Conservation (phyloP, 495 filamentous ascomycete species). For the Xylaria bambusicola region DNA sequence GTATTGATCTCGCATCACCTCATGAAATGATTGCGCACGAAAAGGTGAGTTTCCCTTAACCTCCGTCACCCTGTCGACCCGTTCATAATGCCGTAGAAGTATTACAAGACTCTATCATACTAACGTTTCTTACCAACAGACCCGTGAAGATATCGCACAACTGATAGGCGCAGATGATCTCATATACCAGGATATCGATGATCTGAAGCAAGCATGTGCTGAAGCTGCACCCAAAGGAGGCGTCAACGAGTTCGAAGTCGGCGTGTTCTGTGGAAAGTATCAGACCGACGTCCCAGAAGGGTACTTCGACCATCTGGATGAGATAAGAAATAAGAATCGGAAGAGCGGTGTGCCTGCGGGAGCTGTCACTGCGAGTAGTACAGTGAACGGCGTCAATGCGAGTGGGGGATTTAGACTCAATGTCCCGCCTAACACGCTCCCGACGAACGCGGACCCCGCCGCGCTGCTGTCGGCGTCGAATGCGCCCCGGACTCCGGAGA, state of each 20-base stretch:
- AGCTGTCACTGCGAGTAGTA: constrained; percentile 19
- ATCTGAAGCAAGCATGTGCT: constrained; percentile 78
- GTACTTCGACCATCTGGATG: constrained; percentile 86
- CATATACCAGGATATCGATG: constrained; percentile 85
- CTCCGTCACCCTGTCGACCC: too few species aligned
- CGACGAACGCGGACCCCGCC: not conserved
- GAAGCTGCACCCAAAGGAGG: constrained; percentile 61
- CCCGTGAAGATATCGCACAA: constrained; percentile 63
- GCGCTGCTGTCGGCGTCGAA: not conserved
- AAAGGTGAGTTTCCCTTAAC: constrained; percentile 47
- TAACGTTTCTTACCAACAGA: not conserved
- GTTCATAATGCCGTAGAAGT: too few species aligned
- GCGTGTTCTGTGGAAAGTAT: constrained; percentile 93
- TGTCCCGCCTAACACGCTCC: not conserved
- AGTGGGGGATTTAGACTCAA: not conserved
- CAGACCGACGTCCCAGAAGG: constrained; percentile 77
- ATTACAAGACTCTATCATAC: too few species aligned
- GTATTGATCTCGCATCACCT: constrained; percentile 86
- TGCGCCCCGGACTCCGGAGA: not conserved
- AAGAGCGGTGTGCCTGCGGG: constrained; percentile 2
- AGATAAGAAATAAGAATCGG: constrained; percentile 64
- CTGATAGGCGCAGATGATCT: constrained; percentile 90
- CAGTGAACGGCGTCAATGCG: constrained; percentile 18
- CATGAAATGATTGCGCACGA: constrained; percentile 84
- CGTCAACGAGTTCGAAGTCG: constrained; percentile 78